These are phyloP conservation scores for Amanita phalloides DNA, from an alignment of 768 basidiomycete species.

Conservation along the genomic window DNA sequence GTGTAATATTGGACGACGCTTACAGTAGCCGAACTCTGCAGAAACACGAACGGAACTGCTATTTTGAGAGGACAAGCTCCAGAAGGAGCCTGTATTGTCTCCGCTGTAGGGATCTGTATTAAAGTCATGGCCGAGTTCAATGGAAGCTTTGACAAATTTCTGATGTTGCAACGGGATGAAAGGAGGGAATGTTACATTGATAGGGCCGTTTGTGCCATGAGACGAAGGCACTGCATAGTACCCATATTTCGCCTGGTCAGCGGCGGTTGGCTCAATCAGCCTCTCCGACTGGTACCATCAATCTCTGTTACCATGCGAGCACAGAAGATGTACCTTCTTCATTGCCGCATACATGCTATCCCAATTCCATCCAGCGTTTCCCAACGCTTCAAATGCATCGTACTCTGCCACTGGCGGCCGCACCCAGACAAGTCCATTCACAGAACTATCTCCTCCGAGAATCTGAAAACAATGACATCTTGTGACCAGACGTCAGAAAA, in stretches of 20 bases:
- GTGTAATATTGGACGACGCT: not conserved
- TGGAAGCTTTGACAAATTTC: conserved; percentile 19
- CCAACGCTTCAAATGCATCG: conserved; percentile 9
- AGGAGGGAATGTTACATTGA: conserved; percentile 19
- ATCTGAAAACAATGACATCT: conserved; percentile 11
- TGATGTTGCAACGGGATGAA: conserved; percentile 20
- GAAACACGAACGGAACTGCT: conserved; percentile 14
- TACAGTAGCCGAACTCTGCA: conserved; percentile 22
- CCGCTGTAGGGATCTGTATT: conserved; percentile 20
- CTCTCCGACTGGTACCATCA: conserved; percentile 15
- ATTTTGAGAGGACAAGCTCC: conserved; percentile 17
- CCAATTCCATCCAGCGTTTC: conserved; percentile 14
- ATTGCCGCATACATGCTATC: conserved; percentile 9
- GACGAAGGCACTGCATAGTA: conserved; percentile 14
- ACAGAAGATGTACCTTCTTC: conserved; percentile 9
- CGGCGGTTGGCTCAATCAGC: conserved; percentile 14
- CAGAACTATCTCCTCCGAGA: conserved; percentile 24
- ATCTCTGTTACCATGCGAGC: not conserved
- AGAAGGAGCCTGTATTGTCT: conserved; percentile 18
- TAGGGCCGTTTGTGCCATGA: conserved; percentile 16
- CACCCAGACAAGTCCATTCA: conserved; percentile 26
- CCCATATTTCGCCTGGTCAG: conserved; percentile 13
- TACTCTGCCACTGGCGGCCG: conserved; percentile 15
- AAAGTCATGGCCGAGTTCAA: conserved; percentile 20
- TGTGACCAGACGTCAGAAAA: not conserved